These are phyloP conservation scores for Citrus unshiu DNA, from an alignment of 345 rosid species.

Conservation along the genomic window DNA sequence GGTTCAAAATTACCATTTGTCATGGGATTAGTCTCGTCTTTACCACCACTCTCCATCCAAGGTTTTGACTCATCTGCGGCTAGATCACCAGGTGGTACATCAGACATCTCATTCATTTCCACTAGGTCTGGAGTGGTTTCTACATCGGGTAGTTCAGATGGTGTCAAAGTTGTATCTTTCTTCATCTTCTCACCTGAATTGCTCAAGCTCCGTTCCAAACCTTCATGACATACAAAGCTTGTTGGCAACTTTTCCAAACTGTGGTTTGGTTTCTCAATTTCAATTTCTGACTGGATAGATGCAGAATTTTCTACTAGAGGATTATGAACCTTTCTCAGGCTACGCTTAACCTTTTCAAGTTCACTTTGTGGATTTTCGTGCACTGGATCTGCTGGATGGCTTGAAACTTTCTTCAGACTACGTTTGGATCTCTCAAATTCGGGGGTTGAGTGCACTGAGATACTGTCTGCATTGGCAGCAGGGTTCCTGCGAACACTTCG, in stretches of 20 bases:
- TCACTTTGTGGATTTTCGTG: conserved; percentile 77
- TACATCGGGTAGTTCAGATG: conserved; percentile 23
- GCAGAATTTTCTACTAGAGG: conserved; percentile 57
- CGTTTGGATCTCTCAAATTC: conserved; percentile 77
- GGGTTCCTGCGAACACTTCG: conserved; percentile 58
- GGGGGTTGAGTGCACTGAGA: conserved; percentile 34
- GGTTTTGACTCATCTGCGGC: conserved; percentile 33
- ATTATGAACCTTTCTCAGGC: conserved; percentile 82
- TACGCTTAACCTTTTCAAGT: conserved; percentile 89
- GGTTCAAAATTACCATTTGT: conserved; percentile 38
- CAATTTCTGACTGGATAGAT: conserved; percentile 53
- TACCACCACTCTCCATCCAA: conserved; percentile 26
- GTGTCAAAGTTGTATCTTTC: conserved; percentile 22
- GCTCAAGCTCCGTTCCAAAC: conserved; percentile 27
- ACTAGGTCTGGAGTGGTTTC: conserved; percentile 34
- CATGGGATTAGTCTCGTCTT: conserved; percentile 39
- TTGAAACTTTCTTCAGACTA: conserved; percentile 53
- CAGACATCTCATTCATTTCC: conserved; percentile 35
- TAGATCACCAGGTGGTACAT: conserved; percentile 30
- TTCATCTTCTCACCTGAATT: conserved; percentile 21
- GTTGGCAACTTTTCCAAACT: conserved; percentile 45
- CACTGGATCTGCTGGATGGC: conserved; percentile 48
- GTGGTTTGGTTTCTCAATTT: conserved; percentile 48
- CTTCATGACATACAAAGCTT: conserved; percentile 24
- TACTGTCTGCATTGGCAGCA: conserved; percentile 46